phyloP scores from a whole-genome alignment of 805 yeast genomes.

The Candida easanensis region DNA sequence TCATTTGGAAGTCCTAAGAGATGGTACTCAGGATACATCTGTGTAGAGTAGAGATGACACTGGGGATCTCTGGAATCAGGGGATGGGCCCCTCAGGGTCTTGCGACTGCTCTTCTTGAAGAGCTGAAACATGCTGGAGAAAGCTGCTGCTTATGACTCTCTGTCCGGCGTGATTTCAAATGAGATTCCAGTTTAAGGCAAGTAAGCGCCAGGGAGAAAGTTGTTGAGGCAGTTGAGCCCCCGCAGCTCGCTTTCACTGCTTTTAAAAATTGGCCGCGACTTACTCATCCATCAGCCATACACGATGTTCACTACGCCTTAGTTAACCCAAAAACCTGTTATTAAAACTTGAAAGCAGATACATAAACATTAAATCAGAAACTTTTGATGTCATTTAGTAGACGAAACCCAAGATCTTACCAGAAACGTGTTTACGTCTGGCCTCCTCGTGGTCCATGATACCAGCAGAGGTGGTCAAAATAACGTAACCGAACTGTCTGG shows the following conservation, averaged over 20 bases:
- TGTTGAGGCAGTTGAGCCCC: too few species aligned
- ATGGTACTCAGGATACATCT: slow-evolving; percentile 22
- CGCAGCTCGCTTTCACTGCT: too few species aligned
- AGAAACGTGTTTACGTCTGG: slow-evolving; percentile 99
- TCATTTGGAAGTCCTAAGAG: slow-evolving; percentile 43
- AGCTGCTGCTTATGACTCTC: not conserved
- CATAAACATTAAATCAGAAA: not conserved
- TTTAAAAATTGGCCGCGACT: too few species aligned
- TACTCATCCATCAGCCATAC: too few species aligned
- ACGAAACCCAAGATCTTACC: slow-evolving; percentile 98
- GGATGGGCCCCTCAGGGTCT: not conserved
- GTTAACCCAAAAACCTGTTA: not conserved
- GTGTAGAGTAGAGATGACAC: not conserved
- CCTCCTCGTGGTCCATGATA: slow-evolving; percentile 99
- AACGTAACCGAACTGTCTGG: slow-evolving; percentile 98
- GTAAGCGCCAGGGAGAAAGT: not conserved
- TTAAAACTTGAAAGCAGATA: not conserved
- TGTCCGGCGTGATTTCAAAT: not conserved
- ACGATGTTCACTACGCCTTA: too few species aligned
- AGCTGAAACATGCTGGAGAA: slow-evolving; percentile 1
- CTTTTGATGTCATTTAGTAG: slow-evolving; percentile 48
- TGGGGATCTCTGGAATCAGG: not conserved
- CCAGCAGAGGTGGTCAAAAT: slow-evolving; percentile 99
- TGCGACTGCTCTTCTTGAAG: slow-evolving; percentile 20
- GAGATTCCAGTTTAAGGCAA: too few species aligned